Percentiles rank a stretch among this genome's conserved stretches.
Conservation (phyloP, 306 rosid genomes). For the Parietaria judaica region DNA sequence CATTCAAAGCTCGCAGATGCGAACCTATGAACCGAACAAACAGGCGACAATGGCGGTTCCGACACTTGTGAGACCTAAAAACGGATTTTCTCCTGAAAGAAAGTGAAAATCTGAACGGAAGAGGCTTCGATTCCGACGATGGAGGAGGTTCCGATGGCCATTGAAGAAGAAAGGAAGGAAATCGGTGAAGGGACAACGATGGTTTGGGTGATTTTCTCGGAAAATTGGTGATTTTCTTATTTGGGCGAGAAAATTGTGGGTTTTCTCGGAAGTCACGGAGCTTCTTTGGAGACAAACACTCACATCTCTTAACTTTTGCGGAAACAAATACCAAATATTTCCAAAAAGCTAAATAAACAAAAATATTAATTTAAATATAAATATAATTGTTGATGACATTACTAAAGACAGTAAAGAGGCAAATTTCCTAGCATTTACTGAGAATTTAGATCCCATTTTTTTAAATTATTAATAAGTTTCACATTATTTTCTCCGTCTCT, state of each 20-base stretch:
- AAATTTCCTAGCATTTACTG: no score
- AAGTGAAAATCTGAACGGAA: no score
- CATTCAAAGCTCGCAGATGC: not conserved
- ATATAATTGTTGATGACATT: no score
- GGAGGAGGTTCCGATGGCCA: conserved; percentile 24
- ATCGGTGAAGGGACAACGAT: conserved; percentile 17
- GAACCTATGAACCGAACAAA: not conserved
- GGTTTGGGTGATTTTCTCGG: conserved; percentile 22
- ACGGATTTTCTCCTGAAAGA: not conserved
- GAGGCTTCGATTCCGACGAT: no score
- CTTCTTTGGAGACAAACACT: conserved; percentile 14
- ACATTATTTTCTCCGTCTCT: no score
- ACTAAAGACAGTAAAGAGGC: no score
- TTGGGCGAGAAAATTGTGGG: conserved; percentile 29
- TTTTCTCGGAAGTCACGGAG: conserved; percentile 32
- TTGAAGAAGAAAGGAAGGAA: conserved; percentile 30
- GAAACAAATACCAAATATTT: not conserved
- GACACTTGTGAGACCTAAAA: not conserved
- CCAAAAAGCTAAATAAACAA: no score
- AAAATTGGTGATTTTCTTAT: no score
- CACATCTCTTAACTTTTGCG: not conserved
- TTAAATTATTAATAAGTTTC: no score
- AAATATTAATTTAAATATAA: no score
- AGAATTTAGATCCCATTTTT: no score
- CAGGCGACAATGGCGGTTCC: not conserved